These are phyloP conservation scores for Eutypella sp. DNA, from an alignment of 2,329 filamentous ascomycete genomes.

Conservation along the genomic window DNA sequence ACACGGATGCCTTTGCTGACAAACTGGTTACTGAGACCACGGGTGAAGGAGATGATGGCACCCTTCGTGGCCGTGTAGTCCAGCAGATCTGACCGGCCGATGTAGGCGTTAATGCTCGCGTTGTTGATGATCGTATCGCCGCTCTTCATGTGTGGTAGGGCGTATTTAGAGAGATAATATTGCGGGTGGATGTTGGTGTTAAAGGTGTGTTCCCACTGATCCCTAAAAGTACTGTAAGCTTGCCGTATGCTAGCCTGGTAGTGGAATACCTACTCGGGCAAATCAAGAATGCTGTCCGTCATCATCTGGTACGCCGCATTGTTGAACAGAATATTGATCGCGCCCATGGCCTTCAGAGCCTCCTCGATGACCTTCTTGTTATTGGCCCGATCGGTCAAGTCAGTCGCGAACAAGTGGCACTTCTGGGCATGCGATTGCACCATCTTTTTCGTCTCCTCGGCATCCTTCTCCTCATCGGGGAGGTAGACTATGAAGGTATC, in stretches of 20 bases:
- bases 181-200: constrained; percentile 78
- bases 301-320: constrained; percentile 75
- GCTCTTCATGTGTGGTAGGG: constrained; percentile 67
- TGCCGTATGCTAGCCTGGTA: neutral
- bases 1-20: constrained; percentile 61
- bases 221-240: constrained; percentile 36
- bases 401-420: constrained; percentile 58
- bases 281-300: constrained; percentile 63
- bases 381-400: constrained; percentile 60
- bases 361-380: constrained; percentile 66
- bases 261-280: constrained; percentile 53
- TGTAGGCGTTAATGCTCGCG: constrained; percentile 77
- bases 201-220: constrained; percentile 77
- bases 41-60: constrained; percentile 74
- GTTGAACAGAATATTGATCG: constrained; percentile 70
- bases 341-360: constrained; percentile 60
- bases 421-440: constrained; percentile 64
- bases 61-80: constrained; percentile 80
- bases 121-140: constrained; percentile 82
- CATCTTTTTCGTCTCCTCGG: constrained; percentile 65
- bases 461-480: constrained; percentile 70
- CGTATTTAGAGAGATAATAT: constrained; percentile 77
- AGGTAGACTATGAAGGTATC: constrained; percentile 70
- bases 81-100: constrained; percentile 72
- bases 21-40: constrained; percentile 71